phyloP scores from a whole-genome alignment of 345 rosid genomes.

The Sapria himalayana region DNA sequence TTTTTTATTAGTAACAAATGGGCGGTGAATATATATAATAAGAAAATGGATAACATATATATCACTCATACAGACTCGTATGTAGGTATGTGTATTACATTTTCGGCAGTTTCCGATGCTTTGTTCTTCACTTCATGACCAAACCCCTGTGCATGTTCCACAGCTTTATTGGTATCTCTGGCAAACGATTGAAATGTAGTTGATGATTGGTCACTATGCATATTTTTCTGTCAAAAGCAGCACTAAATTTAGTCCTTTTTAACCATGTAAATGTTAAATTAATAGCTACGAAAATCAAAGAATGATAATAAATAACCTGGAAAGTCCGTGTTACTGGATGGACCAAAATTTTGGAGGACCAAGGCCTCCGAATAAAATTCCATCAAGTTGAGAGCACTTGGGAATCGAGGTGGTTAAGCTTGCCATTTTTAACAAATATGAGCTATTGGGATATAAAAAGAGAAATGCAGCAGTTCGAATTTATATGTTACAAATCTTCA shows the following conservation, averaged over 20 bases:
- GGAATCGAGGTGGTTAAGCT: slow-evolving; percentile 5
- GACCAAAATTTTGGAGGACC: slow-evolving; percentile 9
- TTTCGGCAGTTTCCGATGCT: slow-evolving; percentile 10
- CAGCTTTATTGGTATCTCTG: slow-evolving; percentile 10
- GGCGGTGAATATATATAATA: background rate
- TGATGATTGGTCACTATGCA: slow-evolving; percentile 1
- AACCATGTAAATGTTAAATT: background rate
- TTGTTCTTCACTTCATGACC: slow-evolving; percentile 6
- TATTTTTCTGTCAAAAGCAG: background rate
- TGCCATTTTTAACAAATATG: slow-evolving; percentile 14
- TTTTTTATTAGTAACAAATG: too few species aligned
- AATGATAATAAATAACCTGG: slow-evolving; percentile 6
- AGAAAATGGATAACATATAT: background rate
- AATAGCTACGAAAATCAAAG: background rate
- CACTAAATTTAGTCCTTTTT: slow-evolving; percentile 6
- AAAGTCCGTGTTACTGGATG: slow-evolving; percentile 10
- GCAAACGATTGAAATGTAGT: background rate
- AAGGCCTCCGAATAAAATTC: slow-evolving; percentile 1
- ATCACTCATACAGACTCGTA: background rate
- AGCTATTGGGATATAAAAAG: too few species aligned
- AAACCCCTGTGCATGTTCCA: slow-evolving; percentile 3
- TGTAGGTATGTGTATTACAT: slow-evolving; percentile 5
- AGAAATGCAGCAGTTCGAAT: too few species aligned
- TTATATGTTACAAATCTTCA: too few species aligned
- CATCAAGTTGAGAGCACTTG: slow-evolving; percentile 4